Conservation (phyloP, 495 filamentous ascomycete genomes). For the Aspergillus homomorphus region DNA sequence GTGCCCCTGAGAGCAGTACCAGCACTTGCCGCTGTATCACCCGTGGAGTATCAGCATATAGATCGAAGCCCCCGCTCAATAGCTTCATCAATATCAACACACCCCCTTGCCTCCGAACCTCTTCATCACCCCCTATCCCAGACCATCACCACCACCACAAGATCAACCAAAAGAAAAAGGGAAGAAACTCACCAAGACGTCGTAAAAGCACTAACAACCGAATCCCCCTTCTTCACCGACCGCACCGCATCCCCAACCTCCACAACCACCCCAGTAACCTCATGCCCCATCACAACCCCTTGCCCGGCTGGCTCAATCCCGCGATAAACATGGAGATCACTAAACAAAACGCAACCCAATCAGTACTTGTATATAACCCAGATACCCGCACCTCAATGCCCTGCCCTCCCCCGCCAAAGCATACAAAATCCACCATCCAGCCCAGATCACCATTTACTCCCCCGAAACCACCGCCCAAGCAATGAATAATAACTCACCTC, state of each 20-base stretch:
- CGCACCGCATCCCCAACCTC: conserved; percentile 66
- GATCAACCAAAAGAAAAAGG: not conserved
- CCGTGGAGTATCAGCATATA: not conserved
- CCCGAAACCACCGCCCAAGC: not conserved
- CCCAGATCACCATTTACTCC: not conserved
- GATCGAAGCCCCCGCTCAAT: not conserved
- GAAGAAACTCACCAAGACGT: conserved; percentile 74
- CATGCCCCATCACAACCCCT: conserved; percentile 66
- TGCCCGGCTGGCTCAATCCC: conserved; percentile 66
- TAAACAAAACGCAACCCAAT: conserved; percentile 26
- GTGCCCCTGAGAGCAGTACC: conserved; percentile 81
- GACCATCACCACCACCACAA: not conserved
- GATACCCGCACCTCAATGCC: not conserved
- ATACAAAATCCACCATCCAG: no score
- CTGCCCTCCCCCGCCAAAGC: not conserved
- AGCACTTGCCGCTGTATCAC: conserved; percentile 65
- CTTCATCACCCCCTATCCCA: not conserved
- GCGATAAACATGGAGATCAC: conserved; percentile 87
- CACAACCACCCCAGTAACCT: conserved; percentile 77
- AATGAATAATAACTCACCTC: conserved; percentile 49
- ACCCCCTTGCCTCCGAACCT: not conserved
- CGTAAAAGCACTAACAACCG: conserved; percentile 80
- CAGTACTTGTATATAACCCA: not conserved
- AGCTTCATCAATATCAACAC: not conserved
- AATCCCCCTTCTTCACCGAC: conserved; percentile 70